Conservation (phyloP, 2,329 filamentous ascomycete species). For the Xylariaceae sp. region DNA sequence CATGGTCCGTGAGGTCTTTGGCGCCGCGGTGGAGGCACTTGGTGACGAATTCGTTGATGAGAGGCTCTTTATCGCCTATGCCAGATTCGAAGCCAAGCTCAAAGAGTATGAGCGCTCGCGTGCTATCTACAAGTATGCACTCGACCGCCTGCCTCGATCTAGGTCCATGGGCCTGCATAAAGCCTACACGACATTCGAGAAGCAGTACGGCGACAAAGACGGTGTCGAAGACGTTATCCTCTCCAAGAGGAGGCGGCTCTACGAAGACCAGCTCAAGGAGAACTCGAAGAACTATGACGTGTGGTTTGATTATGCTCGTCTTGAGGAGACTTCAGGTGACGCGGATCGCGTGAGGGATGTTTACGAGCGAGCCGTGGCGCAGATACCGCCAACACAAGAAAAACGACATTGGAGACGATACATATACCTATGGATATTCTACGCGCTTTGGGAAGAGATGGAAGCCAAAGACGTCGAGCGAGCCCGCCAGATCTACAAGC, state of each 20-base stretch:
- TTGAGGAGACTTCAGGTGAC: conserved; percentile 83
- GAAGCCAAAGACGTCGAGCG: conserved; percentile 71
- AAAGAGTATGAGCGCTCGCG: conserved; percentile 92
- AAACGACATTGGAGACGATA: conserved; percentile 97
- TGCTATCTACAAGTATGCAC: conserved; percentile 93
- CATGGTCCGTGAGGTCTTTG: conserved; percentile 85
- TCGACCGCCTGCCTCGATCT: conserved; percentile 84
- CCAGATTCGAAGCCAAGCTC: conserved; percentile 87
- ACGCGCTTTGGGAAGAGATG: conserved; percentile 90
- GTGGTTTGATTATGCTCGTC: conserved; percentile 90
- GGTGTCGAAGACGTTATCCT: conserved; percentile 93
- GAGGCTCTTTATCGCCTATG: conserved; percentile 89
- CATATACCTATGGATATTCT: conserved; percentile 97
- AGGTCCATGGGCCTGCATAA: conserved; percentile 82
- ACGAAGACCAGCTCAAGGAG: conserved; percentile 89
- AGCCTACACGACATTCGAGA: conserved; percentile 94
- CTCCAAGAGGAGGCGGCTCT: conserved; percentile 86
- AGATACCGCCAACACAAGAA: conserved; percentile 89
- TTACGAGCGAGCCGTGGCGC: conserved; percentile 92
- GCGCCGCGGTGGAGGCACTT: conserved; percentile 76
- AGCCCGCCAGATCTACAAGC: conserved; percentile 82
- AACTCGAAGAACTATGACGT: conserved; percentile 95
- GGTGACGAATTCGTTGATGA: conserved; percentile 96
- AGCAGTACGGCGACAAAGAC: conserved; percentile 89
- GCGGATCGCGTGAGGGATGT: conserved; percentile 79